Evolutionary conservation across 306 rosid genomes (phyloP).

Genomic region (Cucumis melo): DNA sequence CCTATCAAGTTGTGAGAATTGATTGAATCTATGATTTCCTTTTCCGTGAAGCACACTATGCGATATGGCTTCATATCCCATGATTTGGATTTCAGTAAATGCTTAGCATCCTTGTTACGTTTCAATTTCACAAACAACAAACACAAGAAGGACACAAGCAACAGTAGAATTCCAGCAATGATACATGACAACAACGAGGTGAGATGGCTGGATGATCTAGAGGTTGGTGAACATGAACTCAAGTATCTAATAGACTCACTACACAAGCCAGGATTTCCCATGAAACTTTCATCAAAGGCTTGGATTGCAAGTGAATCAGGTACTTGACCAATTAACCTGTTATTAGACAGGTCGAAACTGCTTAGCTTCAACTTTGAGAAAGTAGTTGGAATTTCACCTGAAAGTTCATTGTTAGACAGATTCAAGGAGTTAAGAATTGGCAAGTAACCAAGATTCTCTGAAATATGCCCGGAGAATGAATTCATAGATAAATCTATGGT

Average conservation of each 20-base stretch:
- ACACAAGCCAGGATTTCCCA: constrained; percentile 72
- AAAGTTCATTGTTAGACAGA: constrained; percentile 55
- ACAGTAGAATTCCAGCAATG: constrained; percentile 28
- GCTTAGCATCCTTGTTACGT: constrained; percentile 18
- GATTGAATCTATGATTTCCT: constrained; percentile 44
- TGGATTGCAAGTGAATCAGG: constrained; percentile 46
- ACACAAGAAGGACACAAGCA: constrained; percentile 22
- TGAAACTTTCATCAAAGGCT: constrained; percentile 47
- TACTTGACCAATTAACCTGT: constrained; percentile 43
- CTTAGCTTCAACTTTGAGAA: constrained; percentile 45
- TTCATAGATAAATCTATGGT: constrained; percentile 49
- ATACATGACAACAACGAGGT: constrained; percentile 29
- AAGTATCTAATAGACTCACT: constrained; percentile 29
- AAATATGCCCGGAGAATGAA: constrained; percentile 44
- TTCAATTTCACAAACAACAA: constrained; percentile 33
- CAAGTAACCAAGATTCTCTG: constrained; percentile 46
- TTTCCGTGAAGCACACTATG: constrained; percentile 47
- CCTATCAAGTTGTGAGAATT: constrained; percentile 59
- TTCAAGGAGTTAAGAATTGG: constrained; percentile 58
- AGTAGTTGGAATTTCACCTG: constrained; percentile 51
- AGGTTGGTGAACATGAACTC: constrained; percentile 29
- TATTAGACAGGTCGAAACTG: constrained; percentile 68
- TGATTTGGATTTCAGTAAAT: constrained; percentile 27
- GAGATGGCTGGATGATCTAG: constrained; percentile 10
- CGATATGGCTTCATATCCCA: constrained; percentile 72